Conservation (phyloP, 306 rosid genomes). For the Ochetophila trinervis region DNA sequence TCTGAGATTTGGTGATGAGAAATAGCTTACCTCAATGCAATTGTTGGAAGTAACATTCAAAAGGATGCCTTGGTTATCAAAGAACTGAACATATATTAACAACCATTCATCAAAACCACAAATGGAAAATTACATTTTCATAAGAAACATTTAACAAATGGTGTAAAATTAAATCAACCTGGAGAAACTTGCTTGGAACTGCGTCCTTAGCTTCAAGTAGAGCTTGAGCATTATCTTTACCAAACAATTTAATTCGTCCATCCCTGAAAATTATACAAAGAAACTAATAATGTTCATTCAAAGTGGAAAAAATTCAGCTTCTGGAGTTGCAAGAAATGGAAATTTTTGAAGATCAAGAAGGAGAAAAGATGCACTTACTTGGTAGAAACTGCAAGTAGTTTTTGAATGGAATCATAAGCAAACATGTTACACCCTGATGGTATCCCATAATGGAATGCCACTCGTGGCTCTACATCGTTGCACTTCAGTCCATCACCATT, state of each 20-base stretch:
- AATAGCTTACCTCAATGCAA: conserved; percentile 65
- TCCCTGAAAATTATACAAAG: conserved; percentile 39
- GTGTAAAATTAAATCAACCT: conserved; percentile 42
- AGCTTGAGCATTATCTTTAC: conserved; percentile 66
- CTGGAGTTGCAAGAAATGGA: too few relatives aligned
- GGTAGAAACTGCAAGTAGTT: conserved; percentile 73
- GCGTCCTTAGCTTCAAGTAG: conserved; percentile 62
- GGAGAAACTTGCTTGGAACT: conserved; percentile 68
- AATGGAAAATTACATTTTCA: not conserved
- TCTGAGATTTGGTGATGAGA: not conserved
- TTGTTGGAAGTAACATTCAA: conserved; percentile 58
- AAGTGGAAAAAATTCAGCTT: not conserved
- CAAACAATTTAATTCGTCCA: conserved; percentile 79
- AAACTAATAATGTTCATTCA: not conserved
- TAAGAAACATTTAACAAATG: not conserved
- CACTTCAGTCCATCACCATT: conserved; percentile 36
- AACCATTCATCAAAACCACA: not conserved
- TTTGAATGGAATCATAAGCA: conserved; percentile 63
- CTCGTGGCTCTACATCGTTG: conserved; percentile 49
- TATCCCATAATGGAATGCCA: conserved; percentile 66
- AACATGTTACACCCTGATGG: conserved; percentile 54
- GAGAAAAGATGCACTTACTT: conserved; percentile 43
- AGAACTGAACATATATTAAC: conserved; percentile 44
- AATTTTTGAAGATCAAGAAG: not conserved
- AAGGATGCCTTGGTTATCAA: conserved; percentile 68